Evolutionary conservation across 2,329 filamentous ascomycete species (phyloP), one percentile per base, ranked within the genome.

Genomic region (Hirsutella thompsonii): DNA sequence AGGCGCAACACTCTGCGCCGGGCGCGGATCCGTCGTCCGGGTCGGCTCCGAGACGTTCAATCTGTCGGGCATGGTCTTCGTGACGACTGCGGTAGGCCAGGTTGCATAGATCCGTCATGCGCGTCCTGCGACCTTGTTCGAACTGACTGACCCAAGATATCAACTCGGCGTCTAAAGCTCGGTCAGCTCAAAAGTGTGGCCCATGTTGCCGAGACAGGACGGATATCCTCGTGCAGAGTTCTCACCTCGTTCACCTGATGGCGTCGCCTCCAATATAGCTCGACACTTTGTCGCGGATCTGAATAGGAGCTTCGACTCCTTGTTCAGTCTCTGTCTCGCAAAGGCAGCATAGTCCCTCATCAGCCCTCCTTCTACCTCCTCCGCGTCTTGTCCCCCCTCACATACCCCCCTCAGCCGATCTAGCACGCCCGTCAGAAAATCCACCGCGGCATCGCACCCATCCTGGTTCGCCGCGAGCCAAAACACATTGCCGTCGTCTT

Each of bases 391-490:
- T 16, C 1, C n/a, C 5, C 14, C 8, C 13, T 34, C 32, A 18
- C 32, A 34, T 14, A 34, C 32, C 5, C 14, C 13, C 32, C 3
- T 6, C 2, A 55, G 35, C 2, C 33, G 3, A 2, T 29, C 19
- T 1, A 69, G 49, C 4, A 55, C 34, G 1, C 35, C 36, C 0
- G 26, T 20, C 0, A 68, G 48, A 34, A 68, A 68, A 0, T 14
- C 19, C 0, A 46, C 36, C 8, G 56, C 55, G n/a, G 47, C 49
- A 1, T 42, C 26, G 0, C 47, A 29, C 1, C 49, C 47, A 9
- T 46, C 44, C 2, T 26, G 11, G 42, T 72, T 72, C 1, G 58
- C 59, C 3, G 68, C 60, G 8, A 70, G 38, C 62, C 67, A 70
- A 32, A 68, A 67, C 2, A 57, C 51, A 39, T 57, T 58, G n/a